Percentiles rank a stretch among this genome's conserved stretches.
Conservation (phyloP, 192 early-diverging fungal species). For the Gonapodya prolifera region DNA sequence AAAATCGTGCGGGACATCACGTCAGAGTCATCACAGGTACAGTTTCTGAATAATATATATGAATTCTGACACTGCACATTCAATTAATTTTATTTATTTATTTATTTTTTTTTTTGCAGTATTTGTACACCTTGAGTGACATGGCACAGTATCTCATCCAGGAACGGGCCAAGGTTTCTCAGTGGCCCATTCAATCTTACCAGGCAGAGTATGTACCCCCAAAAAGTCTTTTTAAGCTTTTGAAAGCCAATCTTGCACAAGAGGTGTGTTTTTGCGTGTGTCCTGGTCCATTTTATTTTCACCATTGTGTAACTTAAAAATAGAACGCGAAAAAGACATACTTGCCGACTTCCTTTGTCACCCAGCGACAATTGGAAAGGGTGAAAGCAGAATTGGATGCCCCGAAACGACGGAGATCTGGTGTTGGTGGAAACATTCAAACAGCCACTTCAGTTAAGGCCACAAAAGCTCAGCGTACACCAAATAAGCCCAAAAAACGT, state of each 20-base stretch:
- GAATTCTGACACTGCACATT: not conserved
- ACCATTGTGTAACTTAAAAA: not conserved
- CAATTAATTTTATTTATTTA: not conserved
- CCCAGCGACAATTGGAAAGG: no score
- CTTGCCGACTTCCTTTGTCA: no score
- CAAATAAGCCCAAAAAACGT: no score
- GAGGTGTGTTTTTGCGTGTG: not conserved
- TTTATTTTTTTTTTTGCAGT: constrained; percentile 18
- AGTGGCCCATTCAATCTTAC: constrained; percentile 73
- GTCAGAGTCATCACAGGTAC: constrained; percentile 31
- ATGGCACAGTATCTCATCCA: constrained; percentile 67
- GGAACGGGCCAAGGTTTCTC: constrained; percentile 51
- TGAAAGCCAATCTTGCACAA: constrained; percentile 7
- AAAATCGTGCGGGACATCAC: constrained; percentile 59
- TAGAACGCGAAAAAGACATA: not conserved
- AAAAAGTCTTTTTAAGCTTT: constrained; percentile 46
- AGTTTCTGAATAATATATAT: constrained; percentile 6
- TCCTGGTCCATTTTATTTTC: not conserved
- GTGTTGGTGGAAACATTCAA: no score
- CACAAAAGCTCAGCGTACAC: no score
- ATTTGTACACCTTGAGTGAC: constrained; percentile 75
- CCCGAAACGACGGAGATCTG: no score
- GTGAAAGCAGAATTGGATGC: no score
- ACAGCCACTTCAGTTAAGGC: no score
- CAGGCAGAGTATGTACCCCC: constrained; percentile 56